Conservation (phyloP, 495 filamentous ascomycete species). For the Cercophora newfieldiana region DNA sequence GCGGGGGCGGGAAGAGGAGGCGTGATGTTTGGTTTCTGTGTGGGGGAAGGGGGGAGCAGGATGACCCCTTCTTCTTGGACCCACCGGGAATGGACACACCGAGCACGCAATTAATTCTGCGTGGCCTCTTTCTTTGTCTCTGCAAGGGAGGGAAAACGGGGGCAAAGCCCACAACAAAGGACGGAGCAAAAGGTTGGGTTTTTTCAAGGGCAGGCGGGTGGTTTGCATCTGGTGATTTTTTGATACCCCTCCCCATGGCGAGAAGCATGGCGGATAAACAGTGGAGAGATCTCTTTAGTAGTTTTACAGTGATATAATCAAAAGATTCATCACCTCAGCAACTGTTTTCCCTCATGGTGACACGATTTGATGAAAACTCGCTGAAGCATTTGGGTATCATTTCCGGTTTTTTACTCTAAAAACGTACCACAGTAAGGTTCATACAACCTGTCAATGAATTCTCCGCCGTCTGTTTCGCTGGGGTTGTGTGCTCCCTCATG, state of each 20-base stretch:
- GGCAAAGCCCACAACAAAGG: neutral
- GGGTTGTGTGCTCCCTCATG: neutral
- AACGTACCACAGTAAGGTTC: neutral
- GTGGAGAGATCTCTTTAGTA: neutral
- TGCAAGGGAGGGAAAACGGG: neutral
- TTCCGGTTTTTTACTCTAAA: slow-evolving; percentile 9
- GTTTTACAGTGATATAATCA: neutral
- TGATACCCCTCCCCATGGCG: slow-evolving; percentile 1
- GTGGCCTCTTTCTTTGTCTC: neutral
- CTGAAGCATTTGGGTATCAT: slow-evolving; percentile 14
- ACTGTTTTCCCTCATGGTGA: neutral
- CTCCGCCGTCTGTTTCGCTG: neutral
- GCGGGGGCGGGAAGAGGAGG: neutral
- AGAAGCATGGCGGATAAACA: neutral
- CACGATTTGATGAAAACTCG: neutral
- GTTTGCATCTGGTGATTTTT: slow-evolving; percentile 9
- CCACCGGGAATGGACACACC: neutral
- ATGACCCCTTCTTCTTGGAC: neutral
- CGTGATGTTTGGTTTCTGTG: neutral
- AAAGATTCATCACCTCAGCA: neutral
- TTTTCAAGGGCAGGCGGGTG: slow-evolving; percentile 4
- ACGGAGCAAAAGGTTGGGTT: neutral
- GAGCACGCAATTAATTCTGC: neutral
- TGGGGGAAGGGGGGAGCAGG: neutral
- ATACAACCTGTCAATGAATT: neutral